Evolutionary conservation across 192 early-diverging fungal species (phyloP).

Genomic region (Spinellus fusiger): DNA sequence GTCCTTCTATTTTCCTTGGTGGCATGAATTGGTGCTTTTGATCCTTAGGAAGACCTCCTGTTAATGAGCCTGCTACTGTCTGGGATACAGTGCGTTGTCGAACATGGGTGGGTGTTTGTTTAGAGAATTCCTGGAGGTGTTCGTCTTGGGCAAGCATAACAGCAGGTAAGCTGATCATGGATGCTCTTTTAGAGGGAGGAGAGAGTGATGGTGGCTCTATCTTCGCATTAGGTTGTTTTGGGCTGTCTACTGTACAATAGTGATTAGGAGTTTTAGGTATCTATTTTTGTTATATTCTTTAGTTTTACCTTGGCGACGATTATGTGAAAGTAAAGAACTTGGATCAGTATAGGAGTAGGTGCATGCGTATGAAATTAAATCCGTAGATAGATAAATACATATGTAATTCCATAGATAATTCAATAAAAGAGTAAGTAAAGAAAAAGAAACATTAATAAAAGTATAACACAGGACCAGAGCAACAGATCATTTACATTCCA

Average conservation of each 20-base stretch:
- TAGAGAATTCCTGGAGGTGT: background rate
- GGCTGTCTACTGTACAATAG: background rate
- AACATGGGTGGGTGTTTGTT: background rate
- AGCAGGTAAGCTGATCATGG: background rate
- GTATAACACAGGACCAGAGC: background rate
- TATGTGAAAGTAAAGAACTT: conserved; percentile 13
- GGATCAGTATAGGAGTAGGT: background rate
- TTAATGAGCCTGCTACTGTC: background rate
- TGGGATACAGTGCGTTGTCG: background rate
- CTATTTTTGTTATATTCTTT: background rate
- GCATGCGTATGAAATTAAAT: too few relatives aligned
- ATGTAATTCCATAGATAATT: conserved; percentile 5
- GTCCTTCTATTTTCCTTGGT: background rate
- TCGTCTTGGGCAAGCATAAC: background rate
- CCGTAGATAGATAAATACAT: conserved; percentile 1
- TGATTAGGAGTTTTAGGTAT: background rate
- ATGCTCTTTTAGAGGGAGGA: background rate
- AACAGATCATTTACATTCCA: background rate
- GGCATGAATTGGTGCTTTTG: background rate
- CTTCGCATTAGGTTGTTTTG: background rate
- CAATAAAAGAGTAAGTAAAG: conserved; percentile 2
- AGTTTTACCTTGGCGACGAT: conserved; percentile 11
- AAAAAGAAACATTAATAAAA: background rate
- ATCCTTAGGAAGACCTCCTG: background rate
- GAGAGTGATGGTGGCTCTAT: background rate